A percentile compares a stretch with the other conserved stretches of the same genome.
phyloP scores from a whole-genome alignment of 2,329 filamentous ascomycete species.

The Chrysoporthe puriensis region DNA sequence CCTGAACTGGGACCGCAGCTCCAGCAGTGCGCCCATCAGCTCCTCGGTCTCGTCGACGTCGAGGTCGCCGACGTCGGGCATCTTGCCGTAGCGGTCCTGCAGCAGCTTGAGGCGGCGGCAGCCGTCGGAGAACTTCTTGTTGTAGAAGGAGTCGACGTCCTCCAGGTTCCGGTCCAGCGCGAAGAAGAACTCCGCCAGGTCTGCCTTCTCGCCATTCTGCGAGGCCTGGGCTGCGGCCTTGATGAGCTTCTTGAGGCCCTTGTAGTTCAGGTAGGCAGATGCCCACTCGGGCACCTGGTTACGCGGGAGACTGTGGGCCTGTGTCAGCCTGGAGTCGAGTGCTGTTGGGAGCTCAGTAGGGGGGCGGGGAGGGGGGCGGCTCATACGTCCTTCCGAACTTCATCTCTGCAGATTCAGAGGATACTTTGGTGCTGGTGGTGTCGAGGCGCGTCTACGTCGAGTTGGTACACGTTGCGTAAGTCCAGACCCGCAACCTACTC shows the following conservation, averaged over 20 bases:
- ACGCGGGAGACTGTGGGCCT: slow-evolving; percentile 58
- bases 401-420: slow-evolving; percentile 32
- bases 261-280: slow-evolving; percentile 84
- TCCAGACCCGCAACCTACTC: background rate
- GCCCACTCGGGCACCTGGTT: slow-evolving; percentile 91
- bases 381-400: slow-evolving; percentile 44
- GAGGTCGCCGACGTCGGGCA: slow-evolving; percentile 70
- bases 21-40: slow-evolving; percentile 84
- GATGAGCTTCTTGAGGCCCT: slow-evolving; percentile 92
- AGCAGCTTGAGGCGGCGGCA: slow-evolving; percentile 83
- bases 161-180: slow-evolving; percentile 96
- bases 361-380: background rate
- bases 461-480: background rate
- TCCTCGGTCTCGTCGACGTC: slow-evolving; percentile 92
- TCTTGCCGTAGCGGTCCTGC: slow-evolving; percentile 82
- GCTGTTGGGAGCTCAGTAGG: background rate
- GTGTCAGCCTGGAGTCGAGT: background rate
- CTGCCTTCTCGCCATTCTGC: slow-evolving; percentile 73
- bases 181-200: slow-evolving; percentile 97
- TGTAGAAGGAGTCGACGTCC: slow-evolving; percentile 95
- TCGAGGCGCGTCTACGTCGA: background rate
- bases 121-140: slow-evolving; percentile 88
- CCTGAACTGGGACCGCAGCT: slow-evolving; percentile 82
- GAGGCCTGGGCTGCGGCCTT: slow-evolving; percentile 72
- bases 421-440: background rate